Percentiles rank a stretch among this genome's conserved stretches.
Conservation (phyloP, 2,329 filamentous ascomycete genomes). For the Cladosporium sp. region DNA sequence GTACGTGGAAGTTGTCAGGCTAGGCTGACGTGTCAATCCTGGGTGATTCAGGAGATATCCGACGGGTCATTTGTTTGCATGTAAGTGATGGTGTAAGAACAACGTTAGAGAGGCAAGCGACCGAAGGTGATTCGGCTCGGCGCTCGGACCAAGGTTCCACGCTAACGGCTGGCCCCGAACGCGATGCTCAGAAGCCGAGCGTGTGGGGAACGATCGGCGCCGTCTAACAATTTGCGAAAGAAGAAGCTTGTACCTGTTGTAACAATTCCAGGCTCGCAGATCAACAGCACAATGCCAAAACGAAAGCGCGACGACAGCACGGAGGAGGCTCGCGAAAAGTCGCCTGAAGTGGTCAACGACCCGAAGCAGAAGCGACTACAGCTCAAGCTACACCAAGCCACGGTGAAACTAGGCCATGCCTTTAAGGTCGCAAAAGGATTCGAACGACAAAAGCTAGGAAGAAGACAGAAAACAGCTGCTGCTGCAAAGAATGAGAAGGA, state of each 20-base stretch:
- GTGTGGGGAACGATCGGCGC: constrained; percentile 2
- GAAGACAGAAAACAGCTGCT: constrained; percentile 56
- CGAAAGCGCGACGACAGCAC: constrained; percentile 25
- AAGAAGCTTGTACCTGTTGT: background rate
- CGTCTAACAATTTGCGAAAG: constrained; percentile 5
- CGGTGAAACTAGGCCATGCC: constrained; percentile 60
- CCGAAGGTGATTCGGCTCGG: background rate
- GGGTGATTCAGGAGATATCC: no score
- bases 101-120: background rate
- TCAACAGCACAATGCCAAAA: constrained; percentile 25
- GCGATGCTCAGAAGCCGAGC: background rate
- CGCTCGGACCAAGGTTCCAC: background rate
- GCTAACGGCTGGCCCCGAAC: background rate
- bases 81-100: background rate
- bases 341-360: constrained; percentile 8
- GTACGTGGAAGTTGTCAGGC: no score
- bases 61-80: background rate
- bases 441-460: constrained; percentile 69
- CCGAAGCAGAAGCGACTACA: constrained; percentile 44
- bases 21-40: no score
- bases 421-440: constrained; percentile 71
- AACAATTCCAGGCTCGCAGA: background rate
- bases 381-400: constrained; percentile 49
- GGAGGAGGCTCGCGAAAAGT: constrained; percentile 16
- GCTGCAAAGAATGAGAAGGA: constrained; percentile 44